Evolutionary conservation across 768 basidiomycete genomes (phyloP).

Genomic region (Kwoniella mangroviensis): DNA sequence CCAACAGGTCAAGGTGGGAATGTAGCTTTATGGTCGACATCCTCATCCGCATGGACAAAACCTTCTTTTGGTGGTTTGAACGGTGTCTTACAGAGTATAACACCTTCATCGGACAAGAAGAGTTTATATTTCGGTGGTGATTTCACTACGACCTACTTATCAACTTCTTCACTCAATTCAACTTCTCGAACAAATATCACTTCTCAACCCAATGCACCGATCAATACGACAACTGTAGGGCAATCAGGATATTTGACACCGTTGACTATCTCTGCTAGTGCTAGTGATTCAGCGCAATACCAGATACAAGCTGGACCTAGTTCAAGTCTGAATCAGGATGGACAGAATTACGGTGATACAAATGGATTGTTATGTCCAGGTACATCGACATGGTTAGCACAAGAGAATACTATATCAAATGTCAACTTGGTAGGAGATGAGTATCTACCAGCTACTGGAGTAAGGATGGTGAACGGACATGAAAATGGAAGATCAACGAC

Average conservation of each 20-base stretch:
- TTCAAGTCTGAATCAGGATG: slow-evolving; percentile 45
- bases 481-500: slow-evolving; percentile 77
- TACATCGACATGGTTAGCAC: slow-evolving; percentile 83
- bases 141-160: slow-evolving; percentile 73
- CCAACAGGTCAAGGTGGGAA: slow-evolving; percentile 41
- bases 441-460: slow-evolving; percentile 73
- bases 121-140: slow-evolving; percentile 87
- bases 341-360: slow-evolving; percentile 44
- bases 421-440: slow-evolving; percentile 78
- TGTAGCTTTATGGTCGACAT: slow-evolving; percentile 56
- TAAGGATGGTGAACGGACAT: slow-evolving; percentile 92
- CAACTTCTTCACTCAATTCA: slow-evolving; percentile 62
- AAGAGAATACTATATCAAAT: slow-evolving; percentile 70
- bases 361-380: slow-evolving; percentile 74
- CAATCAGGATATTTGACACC: slow-evolving; percentile 86
- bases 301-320: slow-evolving; percentile 61
- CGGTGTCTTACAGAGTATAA: slow-evolving; percentile 78
- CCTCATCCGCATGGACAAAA: slow-evolving; percentile 66
- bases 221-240: slow-evolving; percentile 67
- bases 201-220: slow-evolving; percentile 78
- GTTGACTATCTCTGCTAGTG: slow-evolving; percentile 69
- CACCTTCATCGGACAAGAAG: slow-evolving; percentile 69
- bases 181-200: slow-evolving; percentile 66
- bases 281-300: slow-evolving; percentile 66
- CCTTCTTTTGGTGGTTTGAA: slow-evolving; percentile 81